A percentile compares a stretch with the other conserved stretches of the same genome.
phyloP scores from a whole-genome alignment of 306 rosid species.

The Dryas alaskensis region DNA sequence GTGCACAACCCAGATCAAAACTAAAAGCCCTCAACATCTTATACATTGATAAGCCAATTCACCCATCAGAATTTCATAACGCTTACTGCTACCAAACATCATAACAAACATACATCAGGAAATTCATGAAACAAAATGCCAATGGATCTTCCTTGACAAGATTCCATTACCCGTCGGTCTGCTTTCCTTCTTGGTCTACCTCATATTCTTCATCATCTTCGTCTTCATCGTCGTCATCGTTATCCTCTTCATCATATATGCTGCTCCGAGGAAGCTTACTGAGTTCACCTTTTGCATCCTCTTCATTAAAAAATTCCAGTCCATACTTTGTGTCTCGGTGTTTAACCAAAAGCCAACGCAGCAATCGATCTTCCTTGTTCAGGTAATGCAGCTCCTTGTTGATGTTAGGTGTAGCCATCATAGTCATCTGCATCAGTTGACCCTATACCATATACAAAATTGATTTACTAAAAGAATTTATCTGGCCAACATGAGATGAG shows the following conservation, averaged over 20 bases:
- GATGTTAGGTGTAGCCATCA: constrained; percentile 90
- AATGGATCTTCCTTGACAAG: neutral
- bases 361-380: constrained; percentile 81
- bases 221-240: constrained; percentile 24
- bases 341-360: constrained; percentile 85
- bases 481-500: neutral
- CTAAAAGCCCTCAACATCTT: neutral
- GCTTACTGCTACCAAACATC: neutral
- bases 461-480: neutral
- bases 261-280: constrained; percentile 13
- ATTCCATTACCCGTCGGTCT: constrained; percentile 7
- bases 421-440: constrained; percentile 80
- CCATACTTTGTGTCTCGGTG: constrained; percentile 52
- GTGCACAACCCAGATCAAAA: neutral
- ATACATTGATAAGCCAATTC: neutral
- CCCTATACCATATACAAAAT: constrained; percentile 49
- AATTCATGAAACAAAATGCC: constrained; percentile 7
- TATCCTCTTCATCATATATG: constrained; percentile 10
- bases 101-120: neutral
- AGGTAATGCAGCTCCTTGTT: constrained; percentile 93
- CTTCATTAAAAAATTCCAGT: constrained; percentile 42
- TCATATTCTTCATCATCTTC: constrained; percentile 31
- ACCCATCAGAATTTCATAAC: neutral
- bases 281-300: constrained; percentile 35
- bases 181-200: constrained; percentile 29